A percentile compares a stretch with the other conserved stretches of the same genome.
Evolutionary conservation across 345 rosid genomes (phyloP).

Genomic region (Erodium maritimum): DNA sequence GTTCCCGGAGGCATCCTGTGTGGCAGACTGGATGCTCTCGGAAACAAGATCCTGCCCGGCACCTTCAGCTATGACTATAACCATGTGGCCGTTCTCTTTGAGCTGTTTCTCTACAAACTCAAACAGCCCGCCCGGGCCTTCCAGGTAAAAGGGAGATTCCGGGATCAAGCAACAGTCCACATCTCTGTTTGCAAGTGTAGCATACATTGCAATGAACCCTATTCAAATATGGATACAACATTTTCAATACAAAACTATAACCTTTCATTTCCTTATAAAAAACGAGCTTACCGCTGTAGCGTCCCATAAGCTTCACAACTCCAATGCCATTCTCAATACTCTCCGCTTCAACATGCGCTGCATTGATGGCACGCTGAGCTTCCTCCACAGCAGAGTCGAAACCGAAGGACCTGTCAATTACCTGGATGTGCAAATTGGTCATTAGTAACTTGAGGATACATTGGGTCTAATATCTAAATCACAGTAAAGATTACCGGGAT

Average conservation of each 20-base stretch:
- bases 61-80: constrained; percentile 38
- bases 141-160: constrained; percentile 40
- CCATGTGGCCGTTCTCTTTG: constrained; percentile 39
- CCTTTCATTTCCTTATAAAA: neutral
- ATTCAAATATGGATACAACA: no score
- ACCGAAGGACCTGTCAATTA: constrained; percentile 66
- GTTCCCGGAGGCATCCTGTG: constrained; percentile 39
- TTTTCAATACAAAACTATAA: no score
- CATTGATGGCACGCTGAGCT: constrained; percentile 80
- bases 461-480: no score
- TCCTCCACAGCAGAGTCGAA: constrained; percentile 89
- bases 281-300: constrained; percentile 50
- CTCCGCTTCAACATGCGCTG: constrained; percentile 81
- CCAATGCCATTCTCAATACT: constrained; percentile 68
- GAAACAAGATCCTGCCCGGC: constrained; percentile 42
- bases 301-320: constrained; percentile 77
- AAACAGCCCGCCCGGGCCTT: constrained; percentile 37
- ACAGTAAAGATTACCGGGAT: constrained; percentile 24
- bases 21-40: constrained; percentile 10
- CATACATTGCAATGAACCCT: constrained; percentile 42
- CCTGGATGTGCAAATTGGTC: constrained; percentile 26
- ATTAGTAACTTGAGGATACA: no score
- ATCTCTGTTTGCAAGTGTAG: constrained; percentile 39
- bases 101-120: constrained; percentile 22
- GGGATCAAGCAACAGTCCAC: constrained; percentile 48